These are phyloP conservation scores for Mycena pura DNA, from an alignment of 768 basidiomycete species.

Conservation along the genomic window DNA sequence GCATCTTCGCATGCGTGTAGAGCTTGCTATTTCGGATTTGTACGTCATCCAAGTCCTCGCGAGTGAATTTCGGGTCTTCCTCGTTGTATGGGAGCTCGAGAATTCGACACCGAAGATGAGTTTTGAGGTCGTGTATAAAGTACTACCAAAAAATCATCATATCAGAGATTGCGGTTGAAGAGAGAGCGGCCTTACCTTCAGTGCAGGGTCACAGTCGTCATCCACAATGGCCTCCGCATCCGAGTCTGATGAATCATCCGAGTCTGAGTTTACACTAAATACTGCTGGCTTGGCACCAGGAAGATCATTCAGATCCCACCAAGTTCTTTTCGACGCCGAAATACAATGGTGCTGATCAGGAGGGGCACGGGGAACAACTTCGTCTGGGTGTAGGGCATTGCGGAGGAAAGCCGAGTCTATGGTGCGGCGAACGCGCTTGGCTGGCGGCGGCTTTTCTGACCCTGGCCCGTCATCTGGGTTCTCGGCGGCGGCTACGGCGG, in stretches of 20 bases:
- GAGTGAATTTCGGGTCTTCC: neutral
- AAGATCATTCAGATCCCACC: neutral
- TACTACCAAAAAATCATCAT: neutral
- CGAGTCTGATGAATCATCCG: too few species aligned
- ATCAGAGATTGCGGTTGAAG: neutral
- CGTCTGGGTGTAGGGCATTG: neutral
- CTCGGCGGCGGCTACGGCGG: neutral
- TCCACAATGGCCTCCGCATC: too few species aligned
- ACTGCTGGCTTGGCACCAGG: too few species aligned
- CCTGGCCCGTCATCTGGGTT: neutral
- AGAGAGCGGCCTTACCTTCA: neutral
- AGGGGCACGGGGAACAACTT: neutral
- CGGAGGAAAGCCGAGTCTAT: too few species aligned
- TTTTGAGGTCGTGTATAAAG: neutral
- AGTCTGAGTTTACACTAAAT: too few species aligned
- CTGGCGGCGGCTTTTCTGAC: too few species aligned
- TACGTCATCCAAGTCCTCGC: slow-evolving; percentile 2
- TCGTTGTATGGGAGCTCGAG: neutral
- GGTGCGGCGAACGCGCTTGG: too few species aligned
- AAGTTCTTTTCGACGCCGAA: neutral
- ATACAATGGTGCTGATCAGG: neutral
- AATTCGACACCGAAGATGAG: neutral
- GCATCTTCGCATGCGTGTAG: neutral
- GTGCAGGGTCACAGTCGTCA: neutral
- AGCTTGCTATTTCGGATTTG: neutral